Conservation (phyloP, 1,284 basidiomycete genomes). For the Schizophyllum commune region DNA sequence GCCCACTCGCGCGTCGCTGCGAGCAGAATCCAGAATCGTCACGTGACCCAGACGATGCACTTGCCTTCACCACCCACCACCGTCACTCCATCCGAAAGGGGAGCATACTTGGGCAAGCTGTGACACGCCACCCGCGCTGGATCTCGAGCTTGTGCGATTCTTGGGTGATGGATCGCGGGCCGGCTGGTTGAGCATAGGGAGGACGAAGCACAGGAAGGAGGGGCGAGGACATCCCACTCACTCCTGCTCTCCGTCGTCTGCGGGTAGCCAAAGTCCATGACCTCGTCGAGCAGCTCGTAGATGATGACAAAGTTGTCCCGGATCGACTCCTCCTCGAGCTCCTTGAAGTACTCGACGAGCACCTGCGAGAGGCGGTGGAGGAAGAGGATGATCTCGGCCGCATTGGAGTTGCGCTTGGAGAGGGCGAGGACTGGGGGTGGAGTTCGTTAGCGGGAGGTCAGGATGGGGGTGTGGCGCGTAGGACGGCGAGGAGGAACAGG, state of each 20-base stretch:
- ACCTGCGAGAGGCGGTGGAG: slow-evolving; percentile 74
- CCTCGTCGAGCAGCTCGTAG: slow-evolving; percentile 96
- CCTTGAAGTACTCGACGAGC: slow-evolving; percentile 97
- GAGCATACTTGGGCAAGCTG: too few relatives aligned
- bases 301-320: slow-evolving; percentile 98
- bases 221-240: slow-evolving; percentile 22
- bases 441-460: not conserved
- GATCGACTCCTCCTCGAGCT: slow-evolving; percentile 98
- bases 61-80: too few relatives aligned
- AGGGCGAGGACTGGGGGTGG: slow-evolving; percentile 75
- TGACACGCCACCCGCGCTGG: too few relatives aligned
- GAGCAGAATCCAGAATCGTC: too few relatives aligned
- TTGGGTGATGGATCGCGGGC: too few relatives aligned
- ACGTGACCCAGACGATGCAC: too few relatives aligned
- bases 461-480: not conserved
- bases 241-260: slow-evolving; percentile 99
- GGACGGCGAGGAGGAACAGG: not conserved
- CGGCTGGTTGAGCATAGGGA: not conserved
- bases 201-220: slow-evolving; percentile 1
- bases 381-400: slow-evolving; percentile 95
- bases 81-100: too few relatives aligned
- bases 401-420: slow-evolving; percentile 95
- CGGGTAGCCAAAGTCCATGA: slow-evolving; percentile 99
- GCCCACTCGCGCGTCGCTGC: too few relatives aligned
- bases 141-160: too few relatives aligned